Conservation (phyloP, 148 eudicot genomes). For the Cornus suecica region DNA sequence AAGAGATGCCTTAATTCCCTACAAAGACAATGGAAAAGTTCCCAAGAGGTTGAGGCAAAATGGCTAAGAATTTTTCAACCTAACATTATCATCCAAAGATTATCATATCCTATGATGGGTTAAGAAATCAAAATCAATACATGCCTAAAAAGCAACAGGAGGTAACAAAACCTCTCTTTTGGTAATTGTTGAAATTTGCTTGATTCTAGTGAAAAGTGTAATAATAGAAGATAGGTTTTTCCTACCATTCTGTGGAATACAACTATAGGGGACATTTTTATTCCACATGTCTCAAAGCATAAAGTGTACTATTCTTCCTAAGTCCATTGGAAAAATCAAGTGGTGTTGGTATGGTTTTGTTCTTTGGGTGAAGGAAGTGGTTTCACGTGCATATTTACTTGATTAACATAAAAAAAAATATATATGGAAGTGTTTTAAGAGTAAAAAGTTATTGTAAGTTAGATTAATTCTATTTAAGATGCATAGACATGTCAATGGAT, state of each 20-base stretch:
- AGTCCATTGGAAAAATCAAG: not conserved
- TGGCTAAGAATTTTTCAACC: too few species aligned
- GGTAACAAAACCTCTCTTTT: not conserved
- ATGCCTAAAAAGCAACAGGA: not conserved
- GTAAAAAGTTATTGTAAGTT: too few species aligned
- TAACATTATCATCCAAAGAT: too few species aligned
- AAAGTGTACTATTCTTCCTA: not conserved
- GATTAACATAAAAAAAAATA: too few species aligned
- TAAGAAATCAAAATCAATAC: not conserved
- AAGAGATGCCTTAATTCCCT: not conserved
- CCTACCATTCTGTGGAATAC: not conserved
- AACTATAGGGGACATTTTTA: not conserved
- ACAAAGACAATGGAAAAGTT: not conserved
- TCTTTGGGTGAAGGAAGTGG: not conserved
- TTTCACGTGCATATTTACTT: not conserved
- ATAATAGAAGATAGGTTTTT: not conserved
- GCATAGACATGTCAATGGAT: too few species aligned
- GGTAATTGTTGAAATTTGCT: not conserved
- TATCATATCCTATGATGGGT: not conserved
- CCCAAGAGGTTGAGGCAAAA: too few species aligned
- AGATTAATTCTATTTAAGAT: too few species aligned
- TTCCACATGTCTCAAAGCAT: not conserved
- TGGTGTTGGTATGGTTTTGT: not conserved
- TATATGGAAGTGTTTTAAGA: too few species aligned
- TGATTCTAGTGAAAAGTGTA: not conserved